phyloP scores from a whole-genome alignment of 441 rosid species.

The Raphanus hybrid region DNA sequence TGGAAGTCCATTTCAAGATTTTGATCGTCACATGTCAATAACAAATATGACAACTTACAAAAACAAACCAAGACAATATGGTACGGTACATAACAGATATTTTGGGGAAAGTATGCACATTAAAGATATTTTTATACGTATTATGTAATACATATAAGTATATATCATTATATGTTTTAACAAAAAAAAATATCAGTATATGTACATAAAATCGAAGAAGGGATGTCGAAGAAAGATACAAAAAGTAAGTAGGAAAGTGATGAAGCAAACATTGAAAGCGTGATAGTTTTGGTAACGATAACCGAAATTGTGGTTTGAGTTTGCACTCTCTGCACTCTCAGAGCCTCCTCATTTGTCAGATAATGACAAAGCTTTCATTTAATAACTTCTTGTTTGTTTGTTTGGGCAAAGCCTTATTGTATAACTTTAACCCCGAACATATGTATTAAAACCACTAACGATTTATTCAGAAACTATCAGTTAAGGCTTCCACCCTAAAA shows the following conservation, averaged over 20 bases:
- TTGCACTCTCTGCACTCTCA: no score
- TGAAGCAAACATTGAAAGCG: neutral
- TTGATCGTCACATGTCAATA: slow-evolving; percentile 5
- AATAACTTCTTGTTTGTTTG: neutral
- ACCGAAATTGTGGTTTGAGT: neutral
- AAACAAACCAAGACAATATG: neutral
- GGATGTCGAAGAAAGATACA: neutral
- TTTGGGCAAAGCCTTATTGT: no score
- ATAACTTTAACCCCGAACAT: neutral
- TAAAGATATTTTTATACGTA: neutral
- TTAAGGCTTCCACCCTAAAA: neutral
- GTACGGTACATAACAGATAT: neutral
- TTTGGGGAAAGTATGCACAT: neutral
- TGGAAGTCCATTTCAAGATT: slow-evolving; percentile 3
- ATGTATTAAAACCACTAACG: neutral
- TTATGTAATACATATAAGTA: neutral
- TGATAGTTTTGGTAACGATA: neutral
- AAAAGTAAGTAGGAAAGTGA: slow-evolving; percentile 8
- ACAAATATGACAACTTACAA: neutral
- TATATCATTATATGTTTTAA: neutral
- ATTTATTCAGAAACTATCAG: neutral
- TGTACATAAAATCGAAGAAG: neutral
- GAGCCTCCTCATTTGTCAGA: neutral
- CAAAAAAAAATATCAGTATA: neutral
- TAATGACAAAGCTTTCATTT: neutral